Evolutionary conservation across 371 early-diverging fungal genomes (phyloP), one percentile per base, ranked within the genome.

Genomic region (Parasitella parasitica): DNA sequence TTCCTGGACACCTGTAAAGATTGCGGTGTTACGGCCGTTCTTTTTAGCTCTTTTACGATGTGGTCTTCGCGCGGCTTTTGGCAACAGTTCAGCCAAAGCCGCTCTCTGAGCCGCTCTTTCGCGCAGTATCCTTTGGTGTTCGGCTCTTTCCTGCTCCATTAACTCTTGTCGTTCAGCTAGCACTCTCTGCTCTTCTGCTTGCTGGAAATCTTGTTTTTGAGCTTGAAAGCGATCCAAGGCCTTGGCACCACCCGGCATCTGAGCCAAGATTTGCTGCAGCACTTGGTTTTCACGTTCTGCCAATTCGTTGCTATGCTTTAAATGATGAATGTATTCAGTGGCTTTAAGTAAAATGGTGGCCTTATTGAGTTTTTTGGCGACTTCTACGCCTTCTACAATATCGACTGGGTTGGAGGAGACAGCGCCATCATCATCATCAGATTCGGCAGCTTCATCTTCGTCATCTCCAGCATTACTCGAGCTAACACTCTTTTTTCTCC

Each of bases 261-360:
- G 76, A 28, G 73, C 72, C 51, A 85, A 58, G 20, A 86, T 73
- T 27, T 75, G 77, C 18, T 75, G 68, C 18, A 86, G 65, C 11
- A 74, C 65, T 4, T 63, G 66, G 27, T 85, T 84, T 63, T 86
- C 86, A n/a, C 66, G 63, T 54, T 81, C 70, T 12, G 81, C 54
- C 35, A 61, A 63, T 32, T 79, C 72, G 58, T 87, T 86, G 54
- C 65, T 77, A 6, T 80, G 73, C 38, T 87, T 84, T 30, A 94
- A 74, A 52, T 88, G 77, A 34, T 84, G 76, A 55, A 94, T 94
- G 66, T 94, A 93, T 70, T 94, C 93, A 2, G 94, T 92, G 0
- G 92, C 88, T 60, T 92, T 92, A 32, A 86, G 76, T 55, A 94
- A 59, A 30, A 94, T 88, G 4, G 93, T 93, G 4, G 94, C 94